These are phyloP conservation scores for Gracilaria caudata DNA, from an alignment of 23 red algal species.

Conservation along the genomic window DNA sequence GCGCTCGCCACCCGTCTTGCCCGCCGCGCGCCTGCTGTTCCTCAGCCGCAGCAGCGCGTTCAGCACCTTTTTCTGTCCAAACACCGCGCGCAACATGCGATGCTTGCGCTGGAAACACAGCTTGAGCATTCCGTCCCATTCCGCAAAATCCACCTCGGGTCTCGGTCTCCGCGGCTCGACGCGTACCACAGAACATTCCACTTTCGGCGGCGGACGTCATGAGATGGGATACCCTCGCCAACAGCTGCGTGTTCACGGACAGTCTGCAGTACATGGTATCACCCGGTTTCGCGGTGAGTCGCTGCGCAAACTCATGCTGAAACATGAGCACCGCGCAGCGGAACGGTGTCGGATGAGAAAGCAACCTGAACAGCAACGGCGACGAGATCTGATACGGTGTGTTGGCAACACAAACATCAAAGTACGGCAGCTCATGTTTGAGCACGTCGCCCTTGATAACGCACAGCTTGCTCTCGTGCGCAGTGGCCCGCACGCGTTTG, in stretches of 20 bases:
- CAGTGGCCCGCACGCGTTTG: conserved; percentile 82
- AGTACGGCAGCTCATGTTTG: conserved; percentile 79
- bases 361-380: conserved; percentile 89
- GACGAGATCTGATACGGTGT: conserved; percentile 99
- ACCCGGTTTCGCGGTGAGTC: conserved; percentile 88
- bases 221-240: conserved; percentile 81
- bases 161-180: conserved; percentile 85
- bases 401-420: conserved; percentile 96
- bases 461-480: conserved; percentile 37
- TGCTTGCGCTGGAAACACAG: conserved; percentile 96
- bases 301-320: conserved; percentile 92
- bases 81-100: conserved; percentile 83
- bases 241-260: conserved; percentile 90
- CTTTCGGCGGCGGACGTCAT: conserved; percentile 96
- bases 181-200: conserved; percentile 92
- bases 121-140: conserved; percentile 94
- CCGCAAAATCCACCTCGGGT: conserved; percentile 73
- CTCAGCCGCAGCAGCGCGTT: conserved; percentile 50
- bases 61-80: conserved; percentile 75
- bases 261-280: conserved; percentile 89
- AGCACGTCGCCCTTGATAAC: conserved; percentile 89
- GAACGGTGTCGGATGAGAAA: conserved; percentile 85
- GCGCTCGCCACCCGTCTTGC: background rate
- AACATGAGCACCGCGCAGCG: conserved; percentile 96
- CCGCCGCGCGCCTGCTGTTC: conserved; percentile 29